Evolutionary conservation across 129 eudicot genomes (phyloP).

Genomic region (Flaveria brownii): DNA sequence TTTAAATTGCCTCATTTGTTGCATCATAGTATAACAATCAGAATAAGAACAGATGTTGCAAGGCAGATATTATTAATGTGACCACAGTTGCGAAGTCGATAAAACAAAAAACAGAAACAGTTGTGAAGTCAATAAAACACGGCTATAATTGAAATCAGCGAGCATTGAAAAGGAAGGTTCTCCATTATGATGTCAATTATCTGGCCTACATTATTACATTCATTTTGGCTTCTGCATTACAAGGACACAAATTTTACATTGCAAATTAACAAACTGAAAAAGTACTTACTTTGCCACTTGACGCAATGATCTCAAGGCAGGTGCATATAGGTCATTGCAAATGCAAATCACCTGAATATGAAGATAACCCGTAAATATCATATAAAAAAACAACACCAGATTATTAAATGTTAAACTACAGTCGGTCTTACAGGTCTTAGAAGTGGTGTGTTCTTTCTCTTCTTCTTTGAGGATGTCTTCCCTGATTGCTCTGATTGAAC

Average conservation of each 20-base stretch:
- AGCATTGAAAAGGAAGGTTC: background rate
- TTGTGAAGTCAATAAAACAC: background rate
- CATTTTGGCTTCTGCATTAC: constrained; percentile 8
- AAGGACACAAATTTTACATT: background rate
- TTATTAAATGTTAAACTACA: constrained; percentile 18
- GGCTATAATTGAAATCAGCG: constrained; percentile 1
- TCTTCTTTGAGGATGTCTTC: constrained; percentile 56
- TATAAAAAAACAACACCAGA: background rate
- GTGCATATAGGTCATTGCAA: constrained; percentile 94
- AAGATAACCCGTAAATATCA: constrained; percentile 22
- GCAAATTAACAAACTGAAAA: background rate
- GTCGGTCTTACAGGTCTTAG: constrained; percentile 76
- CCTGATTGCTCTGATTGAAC: constrained; percentile 43
- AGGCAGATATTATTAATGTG: background rate
- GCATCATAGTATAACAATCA: constrained; percentile 16
- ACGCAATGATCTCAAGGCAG: constrained; percentile 88
- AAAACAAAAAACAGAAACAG: constrained; percentile 13
- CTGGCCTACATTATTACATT: background rate
- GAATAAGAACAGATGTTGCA: constrained; percentile 13
- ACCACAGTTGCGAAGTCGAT: constrained; percentile 3
- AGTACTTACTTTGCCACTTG: constrained; percentile 87
- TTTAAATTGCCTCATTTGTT: constrained; percentile 1
- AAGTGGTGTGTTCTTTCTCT: constrained; percentile 52
- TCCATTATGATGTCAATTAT: constrained; percentile 15
- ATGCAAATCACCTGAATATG: constrained; percentile 82